Evolutionary conservation across 805 yeast species (phyloP).

Genomic region (Yamadazyma philogaea): DNA sequence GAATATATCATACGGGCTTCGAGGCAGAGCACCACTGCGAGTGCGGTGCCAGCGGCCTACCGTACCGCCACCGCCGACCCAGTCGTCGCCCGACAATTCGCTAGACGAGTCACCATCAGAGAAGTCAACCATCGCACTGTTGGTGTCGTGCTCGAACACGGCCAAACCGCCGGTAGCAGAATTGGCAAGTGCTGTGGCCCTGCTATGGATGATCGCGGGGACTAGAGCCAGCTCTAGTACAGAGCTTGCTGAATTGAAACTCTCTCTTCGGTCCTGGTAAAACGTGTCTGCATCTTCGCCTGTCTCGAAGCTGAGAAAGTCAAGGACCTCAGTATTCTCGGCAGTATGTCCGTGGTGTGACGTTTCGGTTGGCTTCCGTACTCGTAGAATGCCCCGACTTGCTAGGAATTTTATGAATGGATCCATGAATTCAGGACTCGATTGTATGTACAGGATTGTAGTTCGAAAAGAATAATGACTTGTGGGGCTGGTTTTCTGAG

Average conservation of each 20-base stretch:
- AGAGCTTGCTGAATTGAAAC: conserved; percentile 13
- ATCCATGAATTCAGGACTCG: conserved; percentile 8
- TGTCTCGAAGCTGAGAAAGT: conserved; percentile 18
- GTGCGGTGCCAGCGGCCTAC: neutral
- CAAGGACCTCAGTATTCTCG: conserved; percentile 15
- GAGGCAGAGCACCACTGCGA: neutral
- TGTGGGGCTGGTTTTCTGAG: neutral
- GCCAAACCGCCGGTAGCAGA: neutral
- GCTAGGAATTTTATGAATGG: conserved; percentile 10
- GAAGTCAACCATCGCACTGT: neutral
- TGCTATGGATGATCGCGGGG: neutral
- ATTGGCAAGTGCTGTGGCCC: neutral
- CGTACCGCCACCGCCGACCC: neutral
- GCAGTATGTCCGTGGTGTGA: neutral
- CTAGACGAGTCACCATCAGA: neutral
- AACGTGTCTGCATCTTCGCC: conserved; percentile 24
- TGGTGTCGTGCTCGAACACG: neutral
- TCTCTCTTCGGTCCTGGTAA: conserved; percentile 20
- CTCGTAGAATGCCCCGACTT: conserved; percentile 11
- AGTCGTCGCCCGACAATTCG: neutral
- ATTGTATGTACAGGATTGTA: neutral
- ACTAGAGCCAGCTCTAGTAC: neutral
- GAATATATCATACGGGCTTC: conserved; percentile 1
- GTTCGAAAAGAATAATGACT: neutral
- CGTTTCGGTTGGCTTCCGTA: conserved; percentile 1